These are phyloP conservation scores for Gymnopilus dilepis DNA, from an alignment of 768 basidiomycete genomes.

Conservation along the genomic window DNA sequence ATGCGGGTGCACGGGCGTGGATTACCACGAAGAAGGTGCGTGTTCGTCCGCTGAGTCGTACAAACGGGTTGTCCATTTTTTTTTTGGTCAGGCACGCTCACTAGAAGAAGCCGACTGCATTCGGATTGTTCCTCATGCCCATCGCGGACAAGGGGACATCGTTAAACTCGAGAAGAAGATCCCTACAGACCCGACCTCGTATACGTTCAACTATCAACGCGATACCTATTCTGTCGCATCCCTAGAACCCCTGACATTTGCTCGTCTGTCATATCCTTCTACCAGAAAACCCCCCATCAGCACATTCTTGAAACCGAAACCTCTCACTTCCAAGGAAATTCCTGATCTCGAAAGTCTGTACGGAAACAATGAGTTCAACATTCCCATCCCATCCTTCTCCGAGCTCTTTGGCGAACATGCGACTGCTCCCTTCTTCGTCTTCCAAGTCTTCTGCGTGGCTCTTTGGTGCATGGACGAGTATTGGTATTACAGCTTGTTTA, in stretches of 20 bases:
- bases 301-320: conserved; percentile 64
- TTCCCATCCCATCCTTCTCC: conserved; percentile 93
- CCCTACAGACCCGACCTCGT: conserved; percentile 60
- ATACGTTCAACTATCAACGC: conserved; percentile 92
- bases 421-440: conserved; percentile 99
- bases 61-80: neutral
- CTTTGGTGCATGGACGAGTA: conserved; percentile 99
- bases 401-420: conserved; percentile 96
- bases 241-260: conserved; percentile 65
- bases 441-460: conserved; percentile 97
- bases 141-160: conserved; percentile 91
- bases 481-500: conserved; percentile 98
- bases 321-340: conserved; percentile 53
- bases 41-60: neutral
- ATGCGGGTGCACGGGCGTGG: conserved; percentile 74
- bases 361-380: conserved; percentile 95
- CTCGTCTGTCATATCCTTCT: conserved; percentile 87
- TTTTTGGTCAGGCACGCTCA: conserved; percentile 56
- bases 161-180: conserved; percentile 73
- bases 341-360: conserved; percentile 67
- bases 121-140: conserved; percentile 77
- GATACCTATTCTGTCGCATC: conserved; percentile 85
- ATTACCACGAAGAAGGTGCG: conserved; percentile 78
- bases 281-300: conserved; percentile 70
- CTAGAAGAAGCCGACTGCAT: conserved; percentile 80